Base-by-base conservation (phyloP, 1,139 yeast species). In the Groenewaldozyma auringiensis region DNA sequence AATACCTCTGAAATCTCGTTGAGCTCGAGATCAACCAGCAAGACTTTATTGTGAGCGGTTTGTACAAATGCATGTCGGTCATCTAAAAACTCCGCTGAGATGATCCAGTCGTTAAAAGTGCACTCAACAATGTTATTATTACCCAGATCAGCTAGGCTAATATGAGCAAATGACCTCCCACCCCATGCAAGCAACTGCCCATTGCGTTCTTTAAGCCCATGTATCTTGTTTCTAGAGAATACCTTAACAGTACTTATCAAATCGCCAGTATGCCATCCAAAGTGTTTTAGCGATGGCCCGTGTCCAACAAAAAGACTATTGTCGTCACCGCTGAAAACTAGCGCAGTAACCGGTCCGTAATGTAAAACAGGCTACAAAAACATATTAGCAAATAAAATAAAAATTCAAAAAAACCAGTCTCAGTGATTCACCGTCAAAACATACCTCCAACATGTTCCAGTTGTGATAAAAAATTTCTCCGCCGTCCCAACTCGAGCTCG, bases 21-120 rank as follows among this genome's bases (percentile, higher is more conserved):
- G 20, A 13, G 29, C 25, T 22, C 39, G 18, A 37, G 22, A 44
- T 75, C 75, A 3, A 81, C 60, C 21, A 71, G 63, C 39, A 79
- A 64, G 1, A 92, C 76, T 35, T 76, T 74, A 60, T 92, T 89
- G 61, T 89, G 96, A 1, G 96, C 86, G 0, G 89, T 86, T 47
- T 88, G 70, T 21, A 86, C 58, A 53, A 76, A 76, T 0, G 56
- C 29, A 25, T 38, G 29, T 1, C 61, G 52, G 0, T 64, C 65
- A 42, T 69, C 63, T 9, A 35, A 16, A 21, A 83, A 80, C 44
- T 72, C 79, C 14, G 77, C 74, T 21, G 79, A 66, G 32, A 79
- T 72, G 49, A 89, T 79, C 96, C 96, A 88, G 62, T 88, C 96
- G 48, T 78, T 76, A 38, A 78, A 66, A 34, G 75, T 72, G 47